These are phyloP conservation scores for Hirsutella thompsonii DNA, from an alignment of 2,329 filamentous ascomycete species.

Conservation along the genomic window DNA sequence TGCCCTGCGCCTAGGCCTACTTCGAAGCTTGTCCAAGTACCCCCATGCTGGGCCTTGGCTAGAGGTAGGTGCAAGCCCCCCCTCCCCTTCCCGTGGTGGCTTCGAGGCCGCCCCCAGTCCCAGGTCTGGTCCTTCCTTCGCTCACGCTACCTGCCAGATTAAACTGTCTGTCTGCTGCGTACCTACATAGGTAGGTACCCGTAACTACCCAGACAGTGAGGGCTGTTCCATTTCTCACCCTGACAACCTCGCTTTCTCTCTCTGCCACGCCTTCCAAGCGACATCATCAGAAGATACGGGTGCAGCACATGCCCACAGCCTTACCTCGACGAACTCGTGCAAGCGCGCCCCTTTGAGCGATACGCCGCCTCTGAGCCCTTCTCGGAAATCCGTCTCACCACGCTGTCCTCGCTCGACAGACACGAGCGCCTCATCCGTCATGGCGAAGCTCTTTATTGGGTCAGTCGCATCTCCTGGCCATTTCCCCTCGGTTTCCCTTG, in stretches of 20 bases:
- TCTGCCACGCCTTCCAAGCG: neutral
- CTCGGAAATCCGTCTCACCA: neutral
- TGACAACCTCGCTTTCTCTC: neutral
- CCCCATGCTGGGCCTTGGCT: too few species aligned
- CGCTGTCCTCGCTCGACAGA: neutral
- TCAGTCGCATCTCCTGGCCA: slow-evolving; percentile 31
- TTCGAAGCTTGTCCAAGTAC: too few species aligned
- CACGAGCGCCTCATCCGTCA: slow-evolving; percentile 24
- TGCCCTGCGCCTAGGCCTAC: too few species aligned
- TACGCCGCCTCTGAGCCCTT: neutral
- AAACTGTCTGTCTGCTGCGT: too few species aligned
- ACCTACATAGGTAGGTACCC: neutral
- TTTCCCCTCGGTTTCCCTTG: neutral
- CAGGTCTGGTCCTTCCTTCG: too few species aligned
- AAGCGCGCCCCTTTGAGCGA: neutral
- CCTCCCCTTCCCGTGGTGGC: too few species aligned
- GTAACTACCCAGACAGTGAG: neutral
- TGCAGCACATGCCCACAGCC: neutral
- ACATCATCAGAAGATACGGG: neutral
- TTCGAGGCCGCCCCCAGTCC: too few species aligned
- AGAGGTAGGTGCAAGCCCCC: too few species aligned
- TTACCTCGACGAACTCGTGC: neutral
- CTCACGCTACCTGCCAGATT: too few species aligned
- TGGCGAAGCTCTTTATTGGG: slow-evolving; percentile 96
- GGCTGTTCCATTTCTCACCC: neutral